Base-by-base conservation (phyloP, 495 filamentous ascomycete species). In the Hypoxylon cercidicola region DNA sequence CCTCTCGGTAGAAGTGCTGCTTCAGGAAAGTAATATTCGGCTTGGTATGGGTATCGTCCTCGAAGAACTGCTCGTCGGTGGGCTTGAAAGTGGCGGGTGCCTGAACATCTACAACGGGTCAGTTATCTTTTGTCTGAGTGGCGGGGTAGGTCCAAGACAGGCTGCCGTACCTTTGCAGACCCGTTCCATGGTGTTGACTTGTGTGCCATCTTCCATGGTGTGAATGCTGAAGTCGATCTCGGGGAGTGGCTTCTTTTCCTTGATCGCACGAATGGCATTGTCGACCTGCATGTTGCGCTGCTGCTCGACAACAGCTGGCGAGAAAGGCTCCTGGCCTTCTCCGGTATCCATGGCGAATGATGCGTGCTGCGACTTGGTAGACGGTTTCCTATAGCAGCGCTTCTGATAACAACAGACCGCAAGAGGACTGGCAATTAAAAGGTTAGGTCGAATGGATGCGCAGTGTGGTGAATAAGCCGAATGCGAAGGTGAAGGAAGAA, bases 201-300 rank as follows among this genome's bases (percentile, higher is more conserved):
- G 89, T 21, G 86, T 87, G 68, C 91, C 92, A 85, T 99, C 95
- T 78, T 99, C 95, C 93, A 98, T 97, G 43, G 89, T 93, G 77
- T 99, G 95, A 69, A 99, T 86, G 47, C 93, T 93, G 75, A 98
- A 98, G 79, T 99, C 95, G 74, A 99, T 97, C 82, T 99, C 95
- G 30, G 95, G 95, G 45, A 93, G 85, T 46, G 93, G 92, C 78
- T 89, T 92, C 87, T 97, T 99, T 63, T 98, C 85, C 71, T 85
- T 87, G 74, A 99, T 89, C 51, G 94, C 95, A 71, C 90, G 90
- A 60, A 88, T 84, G 55, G 86, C 82, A 83, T 88, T 88, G 71
- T 88, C 85, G 66, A 87, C 82, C 74, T 87, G 84, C 51, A 73
- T 68, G 55, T 66, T 78, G 60, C 73, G 74, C 62, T 67, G 74